These are phyloP conservation scores for Voacanga thouarsii DNA, from an alignment of 257 asterid genomes.

Conservation along the genomic window DNA sequence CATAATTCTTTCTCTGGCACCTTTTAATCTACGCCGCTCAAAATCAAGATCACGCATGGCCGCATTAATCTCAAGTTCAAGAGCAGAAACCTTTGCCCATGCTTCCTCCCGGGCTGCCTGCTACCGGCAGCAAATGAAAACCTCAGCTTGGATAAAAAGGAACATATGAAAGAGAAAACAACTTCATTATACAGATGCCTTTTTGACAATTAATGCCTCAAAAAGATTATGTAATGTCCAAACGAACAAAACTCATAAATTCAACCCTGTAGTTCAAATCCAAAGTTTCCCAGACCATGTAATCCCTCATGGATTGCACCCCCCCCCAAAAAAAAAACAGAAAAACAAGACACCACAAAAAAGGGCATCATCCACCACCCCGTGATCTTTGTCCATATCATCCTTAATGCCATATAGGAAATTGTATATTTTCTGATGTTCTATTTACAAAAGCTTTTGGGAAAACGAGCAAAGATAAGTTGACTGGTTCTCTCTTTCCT, in stretches of 20 bases:
- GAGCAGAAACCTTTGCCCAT: slow-evolving; percentile 97
- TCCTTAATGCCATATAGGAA: background rate
- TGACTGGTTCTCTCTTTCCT: background rate
- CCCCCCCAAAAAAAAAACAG: too few species aligned
- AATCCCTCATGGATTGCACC: background rate
- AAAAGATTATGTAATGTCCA: background rate
- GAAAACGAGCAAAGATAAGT: background rate
- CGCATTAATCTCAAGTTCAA: slow-evolving; percentile 92
- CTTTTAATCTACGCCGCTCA: slow-evolving; percentile 89
- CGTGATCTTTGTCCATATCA: slow-evolving; percentile 2
- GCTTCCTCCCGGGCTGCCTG: slow-evolving; percentile 99
- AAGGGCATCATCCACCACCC: background rate
- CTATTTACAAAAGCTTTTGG: background rate
- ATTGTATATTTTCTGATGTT: background rate
- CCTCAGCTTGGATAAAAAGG: slow-evolving; percentile 22
- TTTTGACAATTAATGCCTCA: background rate
- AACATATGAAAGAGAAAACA: background rate
- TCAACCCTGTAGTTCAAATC: background rate
- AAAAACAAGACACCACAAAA: too few species aligned
- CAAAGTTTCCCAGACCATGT: background rate
- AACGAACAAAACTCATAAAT: background rate
- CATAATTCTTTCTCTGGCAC: slow-evolving; percentile 95
- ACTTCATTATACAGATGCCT: background rate
- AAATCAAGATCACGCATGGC: slow-evolving; percentile 92
- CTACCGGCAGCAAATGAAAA: slow-evolving; percentile 67